Conservation (phyloP, 2,329 filamentous ascomycete species). For the Fusarium begoniae region DNA sequence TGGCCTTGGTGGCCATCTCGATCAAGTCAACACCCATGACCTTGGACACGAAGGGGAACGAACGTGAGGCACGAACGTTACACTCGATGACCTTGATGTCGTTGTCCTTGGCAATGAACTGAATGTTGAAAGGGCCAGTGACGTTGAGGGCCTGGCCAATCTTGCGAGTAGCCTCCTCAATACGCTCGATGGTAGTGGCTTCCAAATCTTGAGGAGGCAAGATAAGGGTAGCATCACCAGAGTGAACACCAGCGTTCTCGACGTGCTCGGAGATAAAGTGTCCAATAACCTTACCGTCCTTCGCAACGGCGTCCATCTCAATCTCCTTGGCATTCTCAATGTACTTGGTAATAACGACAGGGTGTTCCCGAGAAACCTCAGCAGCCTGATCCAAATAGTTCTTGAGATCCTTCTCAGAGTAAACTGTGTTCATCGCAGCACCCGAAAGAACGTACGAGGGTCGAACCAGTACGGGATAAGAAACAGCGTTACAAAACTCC, state of each 20-base stretch:
- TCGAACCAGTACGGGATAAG: conserved; percentile 92
- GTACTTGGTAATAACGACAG: conserved; percentile 99
- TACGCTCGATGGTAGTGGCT: conserved; percentile 85
- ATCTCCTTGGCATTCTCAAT: conserved; percentile 99
- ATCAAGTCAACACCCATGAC: conserved; percentile 98
- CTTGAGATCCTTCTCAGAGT: conserved; percentile 91
- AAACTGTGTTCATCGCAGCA: conserved; percentile 99
- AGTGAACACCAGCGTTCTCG: conserved; percentile 98
- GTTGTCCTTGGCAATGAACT: conserved; percentile 99
- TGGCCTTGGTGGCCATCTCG: conserved; percentile 98
- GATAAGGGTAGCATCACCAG: conserved; percentile 95
- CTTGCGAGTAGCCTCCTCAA: conserved; percentile 94
- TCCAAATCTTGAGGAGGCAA: conserved; percentile 94
- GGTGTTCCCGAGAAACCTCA: conserved; percentile 93
- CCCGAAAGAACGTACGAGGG: conserved; percentile 97
- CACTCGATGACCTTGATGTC: conserved; percentile 99
- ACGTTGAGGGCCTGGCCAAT: conserved; percentile 94
- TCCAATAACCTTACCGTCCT: conserved; percentile 86
- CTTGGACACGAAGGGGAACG: conserved; percentile 98
- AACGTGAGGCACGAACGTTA: conserved; percentile 94
- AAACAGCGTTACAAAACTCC: conserved; percentile 86
- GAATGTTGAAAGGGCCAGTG: conserved; percentile 97
- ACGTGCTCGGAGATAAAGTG: conserved; percentile 99
- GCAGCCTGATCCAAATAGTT: conserved; percentile 89
- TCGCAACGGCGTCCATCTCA: conserved; percentile 98